Evolutionary conservation across 2,329 filamentous ascomycete genomes (phyloP).

Genomic region (Drechslerella coelobrocha): DNA sequence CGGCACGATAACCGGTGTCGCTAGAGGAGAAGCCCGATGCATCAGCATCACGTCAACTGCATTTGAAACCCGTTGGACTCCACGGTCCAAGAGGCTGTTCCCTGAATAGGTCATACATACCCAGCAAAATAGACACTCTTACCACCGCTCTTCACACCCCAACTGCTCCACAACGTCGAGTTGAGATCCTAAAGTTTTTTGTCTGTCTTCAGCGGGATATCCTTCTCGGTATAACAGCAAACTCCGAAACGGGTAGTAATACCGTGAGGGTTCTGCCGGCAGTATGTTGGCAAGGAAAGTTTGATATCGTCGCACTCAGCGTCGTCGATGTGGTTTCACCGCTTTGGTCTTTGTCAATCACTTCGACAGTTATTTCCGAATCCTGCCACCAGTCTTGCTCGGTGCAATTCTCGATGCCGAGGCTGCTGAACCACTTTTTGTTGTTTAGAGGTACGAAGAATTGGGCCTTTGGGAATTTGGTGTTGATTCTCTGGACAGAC

Average conservation of each 20-base stretch:
- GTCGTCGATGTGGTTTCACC: constrained; percentile 47
- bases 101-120: constrained; percentile 57
- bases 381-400: constrained; percentile 95
- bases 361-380: constrained; percentile 48
- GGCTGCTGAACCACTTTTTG: constrained; percentile 74
- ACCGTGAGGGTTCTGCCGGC: constrained; percentile 56
- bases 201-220: constrained; percentile 59
- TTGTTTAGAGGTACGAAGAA: constrained; percentile 88
- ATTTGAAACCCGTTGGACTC: constrained; percentile 41
- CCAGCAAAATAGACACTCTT: constrained; percentile 84
- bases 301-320: constrained; percentile 76
- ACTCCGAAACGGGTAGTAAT: constrained; percentile 27
- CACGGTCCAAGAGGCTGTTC: too few relatives aligned
- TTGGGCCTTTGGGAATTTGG: constrained; percentile 70
- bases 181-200: constrained; percentile 65
- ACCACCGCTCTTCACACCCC: constrained; percentile 75
- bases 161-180: constrained; percentile 85
- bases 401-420: constrained; percentile 76
- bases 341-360: constrained; percentile 50
- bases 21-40: constrained; percentile 60
- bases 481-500: constrained; percentile 65
- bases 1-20: constrained; percentile 87
- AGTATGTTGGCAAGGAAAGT: constrained; percentile 83
- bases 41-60: constrained; percentile 50
- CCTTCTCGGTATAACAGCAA: constrained; percentile 19